These are phyloP conservation scores for Russula earlei DNA, from an alignment of 768 basidiomycete genomes.

Conservation along the genomic window DNA sequence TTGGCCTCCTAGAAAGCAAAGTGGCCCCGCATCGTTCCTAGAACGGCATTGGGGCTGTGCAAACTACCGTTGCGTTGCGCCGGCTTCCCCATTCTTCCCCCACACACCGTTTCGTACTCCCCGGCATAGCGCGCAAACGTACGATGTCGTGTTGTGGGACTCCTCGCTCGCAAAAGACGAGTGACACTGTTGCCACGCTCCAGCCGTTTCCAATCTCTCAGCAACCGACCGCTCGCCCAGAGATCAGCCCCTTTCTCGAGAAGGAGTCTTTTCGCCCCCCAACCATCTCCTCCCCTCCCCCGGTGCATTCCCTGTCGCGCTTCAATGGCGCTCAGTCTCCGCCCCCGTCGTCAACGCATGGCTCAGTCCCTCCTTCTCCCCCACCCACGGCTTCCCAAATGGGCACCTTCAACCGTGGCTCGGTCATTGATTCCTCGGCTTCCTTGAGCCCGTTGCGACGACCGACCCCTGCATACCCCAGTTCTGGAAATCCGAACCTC, in stretches of 20 bases:
- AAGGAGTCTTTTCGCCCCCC: not conserved
- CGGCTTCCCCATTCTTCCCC: no score
- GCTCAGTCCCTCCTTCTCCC: not conserved
- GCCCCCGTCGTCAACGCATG: not conserved
- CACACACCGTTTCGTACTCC: no score
- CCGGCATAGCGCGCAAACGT: not conserved
- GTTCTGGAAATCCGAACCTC: not conserved
- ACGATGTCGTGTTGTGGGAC: slow-evolving; percentile 68
- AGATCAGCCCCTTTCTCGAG: slow-evolving; percentile 1
- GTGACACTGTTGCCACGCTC: slow-evolving; percentile 21
- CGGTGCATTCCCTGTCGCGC: not conserved
- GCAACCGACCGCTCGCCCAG: slow-evolving; percentile 39
- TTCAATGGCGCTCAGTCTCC: not conserved
- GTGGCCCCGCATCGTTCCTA: no score
- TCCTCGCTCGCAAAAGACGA: slow-evolving; percentile 25
- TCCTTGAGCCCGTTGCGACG: slow-evolving; percentile 7
- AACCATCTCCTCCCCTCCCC: not conserved
- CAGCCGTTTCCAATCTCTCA: slow-evolving; percentile 34
- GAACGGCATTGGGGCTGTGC: no score
- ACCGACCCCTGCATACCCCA: slow-evolving; percentile 12
- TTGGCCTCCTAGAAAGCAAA: no score
- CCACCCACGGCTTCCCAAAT: not conserved
- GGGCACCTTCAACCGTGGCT: not conserved
- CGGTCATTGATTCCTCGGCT: not conserved
- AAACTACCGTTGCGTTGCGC: no score